Conservation (phyloP, 2,329 filamentous ascomycete genomes). For the Paraphaeosphaeria sporulosa region DNA sequence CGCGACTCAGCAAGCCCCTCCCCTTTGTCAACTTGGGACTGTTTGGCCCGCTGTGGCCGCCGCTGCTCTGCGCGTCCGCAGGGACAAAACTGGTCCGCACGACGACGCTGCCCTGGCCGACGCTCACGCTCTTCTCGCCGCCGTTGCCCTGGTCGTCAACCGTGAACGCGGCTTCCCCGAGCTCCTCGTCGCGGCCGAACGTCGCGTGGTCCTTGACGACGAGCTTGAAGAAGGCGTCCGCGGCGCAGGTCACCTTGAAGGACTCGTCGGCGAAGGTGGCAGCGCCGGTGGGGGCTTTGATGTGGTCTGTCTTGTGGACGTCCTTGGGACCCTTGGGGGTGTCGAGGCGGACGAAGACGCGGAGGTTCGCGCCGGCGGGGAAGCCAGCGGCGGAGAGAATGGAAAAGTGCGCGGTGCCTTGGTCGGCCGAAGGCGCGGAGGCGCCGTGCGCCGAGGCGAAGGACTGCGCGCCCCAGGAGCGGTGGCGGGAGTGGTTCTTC, state of each 20-base stretch:
- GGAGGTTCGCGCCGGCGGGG: constrained; percentile 78
- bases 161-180: constrained; percentile 89
- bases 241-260: constrained; percentile 78
- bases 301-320: constrained; percentile 90
- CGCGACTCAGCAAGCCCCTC: constrained; percentile 52
- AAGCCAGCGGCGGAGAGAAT: constrained; percentile 81
- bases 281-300: constrained; percentile 72
- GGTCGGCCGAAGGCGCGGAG: constrained; percentile 62
- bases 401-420: constrained; percentile 80
- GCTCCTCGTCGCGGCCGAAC: constrained; percentile 81
- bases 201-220: constrained; percentile 85
- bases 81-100: constrained; percentile 76
- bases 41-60: constrained; percentile 28
- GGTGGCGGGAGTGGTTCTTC: constrained; percentile 43
- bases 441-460: constrained; percentile 50
- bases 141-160: constrained; percentile 79
- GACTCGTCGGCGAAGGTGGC: constrained; percentile 70
- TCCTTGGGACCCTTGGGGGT: constrained; percentile 73
- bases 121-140: constrained; percentile 74
- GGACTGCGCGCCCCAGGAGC: constrained; percentile 47
- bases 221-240: constrained; percentile 86
- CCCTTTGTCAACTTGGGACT: constrained; percentile 52
- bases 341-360: constrained; percentile 74
- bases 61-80: constrained; percentile 45
- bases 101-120: constrained; percentile 75